A percentile compares a stretch with the other conserved stretches of the same genome.
Evolutionary conservation across 176 grass and related monocot genomes (phyloP).

Genomic region (Dendrocalamus sinicus): DNA sequence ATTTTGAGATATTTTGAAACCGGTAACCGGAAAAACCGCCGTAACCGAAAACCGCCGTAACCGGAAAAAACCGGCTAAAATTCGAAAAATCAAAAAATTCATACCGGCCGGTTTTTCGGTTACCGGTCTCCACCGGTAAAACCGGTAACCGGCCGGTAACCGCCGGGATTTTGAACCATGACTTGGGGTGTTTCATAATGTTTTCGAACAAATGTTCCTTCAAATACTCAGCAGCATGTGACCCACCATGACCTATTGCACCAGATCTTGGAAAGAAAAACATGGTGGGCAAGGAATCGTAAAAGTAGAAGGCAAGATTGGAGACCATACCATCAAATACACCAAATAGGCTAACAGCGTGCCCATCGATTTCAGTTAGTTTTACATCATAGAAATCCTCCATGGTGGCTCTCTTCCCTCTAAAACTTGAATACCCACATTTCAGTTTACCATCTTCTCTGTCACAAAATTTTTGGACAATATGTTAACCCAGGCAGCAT

Average conservation of each 20-base stretch:
- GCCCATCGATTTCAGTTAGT: slow-evolving; percentile 71
- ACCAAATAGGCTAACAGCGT: slow-evolving; percentile 84
- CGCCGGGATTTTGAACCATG: no score
- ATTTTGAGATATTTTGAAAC: no score
- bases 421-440: slow-evolving; percentile 92
- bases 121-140: no score
- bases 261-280: slow-evolving; percentile 43
- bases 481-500: slow-evolving; percentile 45
- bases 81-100: no score
- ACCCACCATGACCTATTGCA: slow-evolving; percentile 85
- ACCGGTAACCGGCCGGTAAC: no score
- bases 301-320: slow-evolving; percentile 27
- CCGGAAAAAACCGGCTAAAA: no score
- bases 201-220: slow-evolving; percentile 92
- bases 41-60: no score
- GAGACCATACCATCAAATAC: slow-evolving; percentile 82
- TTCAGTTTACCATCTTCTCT: slow-evolving; percentile 86
- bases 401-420: slow-evolving; percentile 83
- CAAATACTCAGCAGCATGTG: slow-evolving; percentile 86
- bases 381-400: slow-evolving; percentile 95
- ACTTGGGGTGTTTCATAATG: slow-evolving; percentile 85
- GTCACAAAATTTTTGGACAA: slow-evolving; percentile 49
- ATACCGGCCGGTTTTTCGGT: no score
- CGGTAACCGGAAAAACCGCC: no score
- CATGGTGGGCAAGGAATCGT: slow-evolving; percentile 25